phyloP scores from a whole-genome alignment of 139 green algal genomes.

The Chlamydomonas applanata region DNA sequence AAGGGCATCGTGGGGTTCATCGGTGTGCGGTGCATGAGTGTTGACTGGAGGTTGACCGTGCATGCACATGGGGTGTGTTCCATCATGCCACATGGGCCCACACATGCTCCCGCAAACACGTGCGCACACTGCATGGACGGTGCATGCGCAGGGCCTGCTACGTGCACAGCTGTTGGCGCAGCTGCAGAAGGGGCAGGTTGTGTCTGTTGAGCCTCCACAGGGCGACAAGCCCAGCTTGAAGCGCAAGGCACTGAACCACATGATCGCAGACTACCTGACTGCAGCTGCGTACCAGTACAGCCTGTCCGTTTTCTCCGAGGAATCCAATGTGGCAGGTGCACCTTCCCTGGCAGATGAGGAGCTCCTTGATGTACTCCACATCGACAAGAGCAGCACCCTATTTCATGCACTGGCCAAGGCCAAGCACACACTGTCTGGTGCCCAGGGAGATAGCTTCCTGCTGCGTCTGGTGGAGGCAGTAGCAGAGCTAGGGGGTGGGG shows the following conservation, averaged over 20 bases:
- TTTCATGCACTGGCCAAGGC: conserved; percentile 23
- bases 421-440: not conserved
- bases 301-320: conserved; percentile 54
- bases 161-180: conserved; percentile 44
- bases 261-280: conserved; percentile 55
- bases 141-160: conserved; percentile 35
- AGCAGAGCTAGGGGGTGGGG: conserved; percentile 1
- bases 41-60: not conserved
- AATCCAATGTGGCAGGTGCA: conserved; percentile 28
- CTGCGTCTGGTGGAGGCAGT: conserved; percentile 31
- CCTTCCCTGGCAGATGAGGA: conserved; percentile 25
- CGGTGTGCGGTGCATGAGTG: not conserved
- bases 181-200: conserved; percentile 34
- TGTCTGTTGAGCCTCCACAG: conserved; percentile 14
- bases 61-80: not conserved
- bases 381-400: conserved; percentile 19
- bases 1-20: not conserved
- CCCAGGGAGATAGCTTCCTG: conserved; percentile 14
- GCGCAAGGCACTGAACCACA: conserved; percentile 36
- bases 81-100: not conserved
- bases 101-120: not conserved
- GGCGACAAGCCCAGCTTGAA: conserved; percentile 31
- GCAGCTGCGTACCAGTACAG: conserved; percentile 40
- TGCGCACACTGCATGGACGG: not conserved
- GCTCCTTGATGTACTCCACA: conserved; percentile 30